phyloP scores from a whole-genome alignment of 306 rosid genomes.

The Cucumis hystrix region DNA sequence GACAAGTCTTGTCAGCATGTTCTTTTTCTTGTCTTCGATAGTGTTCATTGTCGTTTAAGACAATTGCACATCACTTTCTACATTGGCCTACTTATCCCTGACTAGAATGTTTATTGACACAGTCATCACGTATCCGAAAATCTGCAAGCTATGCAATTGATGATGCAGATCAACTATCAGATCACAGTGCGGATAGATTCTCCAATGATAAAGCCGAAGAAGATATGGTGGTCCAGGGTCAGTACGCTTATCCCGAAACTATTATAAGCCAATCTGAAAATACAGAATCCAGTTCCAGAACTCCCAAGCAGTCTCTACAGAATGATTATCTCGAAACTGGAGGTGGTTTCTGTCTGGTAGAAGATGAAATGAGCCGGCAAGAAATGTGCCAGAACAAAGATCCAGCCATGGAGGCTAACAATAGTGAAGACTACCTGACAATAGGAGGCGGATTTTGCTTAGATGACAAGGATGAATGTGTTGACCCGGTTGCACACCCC shows the following conservation, averaged over 20 bases:
- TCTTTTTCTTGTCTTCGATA: neutral
- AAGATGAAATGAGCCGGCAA: constrained; percentile 20
- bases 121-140: constrained; percentile 61
- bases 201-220: constrained; percentile 16
- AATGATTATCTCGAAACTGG: constrained; percentile 25
- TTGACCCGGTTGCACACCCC: constrained; percentile 15
- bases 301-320: constrained; percentile 13
- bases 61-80: neutral
- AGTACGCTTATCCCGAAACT: constrained; percentile 11
- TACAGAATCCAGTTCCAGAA: constrained; percentile 6
- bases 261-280: constrained; percentile 14
- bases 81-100: neutral
- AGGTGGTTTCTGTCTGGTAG: constrained; percentile 21
- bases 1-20: neutral
- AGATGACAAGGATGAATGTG: constrained; percentile 26
- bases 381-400: constrained; percentile 9
- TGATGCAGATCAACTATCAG: constrained; percentile 23
- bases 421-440: constrained; percentile 25
- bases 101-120: constrained; percentile 6
- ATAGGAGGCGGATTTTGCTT: constrained; percentile 57
- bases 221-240: constrained; percentile 7
- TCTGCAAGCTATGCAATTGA: constrained; percentile 43
- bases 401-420: constrained; percentile 8
- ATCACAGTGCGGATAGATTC: constrained; percentile 15
- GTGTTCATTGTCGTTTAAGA: neutral